phyloP scores from a whole-genome alignment of 345 rosid species.

The Rhodamnia rubescens region DNA sequence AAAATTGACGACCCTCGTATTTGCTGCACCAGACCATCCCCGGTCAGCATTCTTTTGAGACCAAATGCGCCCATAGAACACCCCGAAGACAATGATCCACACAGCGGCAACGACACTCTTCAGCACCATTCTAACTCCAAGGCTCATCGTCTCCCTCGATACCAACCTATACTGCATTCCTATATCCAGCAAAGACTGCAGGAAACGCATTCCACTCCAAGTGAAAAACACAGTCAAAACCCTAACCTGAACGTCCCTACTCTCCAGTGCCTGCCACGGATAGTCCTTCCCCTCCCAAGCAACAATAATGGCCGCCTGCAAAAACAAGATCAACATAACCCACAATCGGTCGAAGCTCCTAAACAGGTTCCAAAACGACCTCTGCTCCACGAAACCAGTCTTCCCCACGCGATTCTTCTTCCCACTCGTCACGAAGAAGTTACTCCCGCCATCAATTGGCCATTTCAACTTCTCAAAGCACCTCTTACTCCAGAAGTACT shows the following conservation, averaged over 20 bases:
- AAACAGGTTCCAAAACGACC: constrained; percentile 77
- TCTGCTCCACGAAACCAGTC: constrained; percentile 95
- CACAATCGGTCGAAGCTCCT: constrained; percentile 89
- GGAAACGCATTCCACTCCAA: constrained; percentile 75
- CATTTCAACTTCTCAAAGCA: constrained; percentile 79
- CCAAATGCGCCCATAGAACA: constrained; percentile 71
- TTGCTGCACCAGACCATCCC: constrained; percentile 36
- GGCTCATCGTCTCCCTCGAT: constrained; percentile 66
- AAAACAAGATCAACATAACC: constrained; percentile 66
- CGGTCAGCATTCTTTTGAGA: constrained; percentile 41
- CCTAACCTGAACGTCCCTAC: constrained; percentile 47
- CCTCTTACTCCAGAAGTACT: constrained; percentile 93
- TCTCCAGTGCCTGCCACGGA: constrained; percentile 56
- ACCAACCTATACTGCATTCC: constrained; percentile 53
- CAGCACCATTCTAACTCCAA: constrained; percentile 68
- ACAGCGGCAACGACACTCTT: constrained; percentile 52
- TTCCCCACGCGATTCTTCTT: constrained; percentile 63
- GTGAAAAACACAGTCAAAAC: constrained; percentile 68
- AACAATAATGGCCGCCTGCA: constrained; percentile 73
- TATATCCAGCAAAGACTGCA: constrained; percentile 74
- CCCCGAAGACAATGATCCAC: constrained; percentile 63
- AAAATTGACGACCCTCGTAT: constrained; percentile 38
- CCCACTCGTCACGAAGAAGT: constrained; percentile 54
- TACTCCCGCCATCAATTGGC: constrained; percentile 72
- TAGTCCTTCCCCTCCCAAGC: constrained; percentile 45